These are phyloP conservation scores for Sclerotiophoma versabilis DNA, from an alignment of 2,329 filamentous ascomycete species.

Conservation along the genomic window DNA sequence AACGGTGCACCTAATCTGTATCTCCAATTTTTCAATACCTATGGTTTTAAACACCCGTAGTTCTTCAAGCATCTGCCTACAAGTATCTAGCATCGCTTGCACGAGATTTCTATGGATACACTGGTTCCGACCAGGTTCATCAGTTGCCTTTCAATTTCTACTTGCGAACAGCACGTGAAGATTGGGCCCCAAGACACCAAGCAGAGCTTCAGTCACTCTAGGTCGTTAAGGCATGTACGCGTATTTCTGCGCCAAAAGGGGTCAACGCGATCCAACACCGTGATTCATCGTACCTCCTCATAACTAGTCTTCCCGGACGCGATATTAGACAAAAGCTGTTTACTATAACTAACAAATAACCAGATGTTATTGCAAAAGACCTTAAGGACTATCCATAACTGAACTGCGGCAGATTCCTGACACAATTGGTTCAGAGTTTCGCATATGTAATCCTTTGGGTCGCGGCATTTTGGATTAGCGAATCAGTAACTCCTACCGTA, in stretches of 20 bases:
- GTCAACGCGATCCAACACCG: constrained; percentile 5
- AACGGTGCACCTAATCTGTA: not conserved
- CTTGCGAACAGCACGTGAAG: constrained; percentile 15
- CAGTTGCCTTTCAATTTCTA: constrained; percentile 29
- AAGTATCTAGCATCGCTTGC: not conserved
- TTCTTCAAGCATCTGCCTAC: not conserved
- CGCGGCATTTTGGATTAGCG: constrained; percentile 26
- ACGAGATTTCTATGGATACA: constrained; percentile 17
- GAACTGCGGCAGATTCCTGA: not conserved
- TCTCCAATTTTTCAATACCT: not conserved
- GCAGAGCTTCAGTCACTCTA: not conserved
- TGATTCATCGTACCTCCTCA: constrained; percentile 25
- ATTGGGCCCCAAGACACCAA: constrained; percentile 16
- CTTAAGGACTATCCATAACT: not conserved
- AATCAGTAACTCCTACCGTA: constrained; percentile 18
- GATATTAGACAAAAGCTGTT: constrained; percentile 19
- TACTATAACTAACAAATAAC: constrained; percentile 16
- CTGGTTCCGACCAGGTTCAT: constrained; percentile 20
- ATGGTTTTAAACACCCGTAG: not conserved
- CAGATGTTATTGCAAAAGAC: not conserved
- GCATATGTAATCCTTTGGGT: constrained; percentile 26
- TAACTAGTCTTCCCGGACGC: constrained; percentile 19
- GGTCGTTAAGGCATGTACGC: not conserved
- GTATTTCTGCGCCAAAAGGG: not conserved
- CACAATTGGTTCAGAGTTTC: constrained; percentile 2